Evolutionary conservation across 371 early-diverging fungal genomes (phyloP).

Genomic region (Chytridium lagenaria): DNA sequence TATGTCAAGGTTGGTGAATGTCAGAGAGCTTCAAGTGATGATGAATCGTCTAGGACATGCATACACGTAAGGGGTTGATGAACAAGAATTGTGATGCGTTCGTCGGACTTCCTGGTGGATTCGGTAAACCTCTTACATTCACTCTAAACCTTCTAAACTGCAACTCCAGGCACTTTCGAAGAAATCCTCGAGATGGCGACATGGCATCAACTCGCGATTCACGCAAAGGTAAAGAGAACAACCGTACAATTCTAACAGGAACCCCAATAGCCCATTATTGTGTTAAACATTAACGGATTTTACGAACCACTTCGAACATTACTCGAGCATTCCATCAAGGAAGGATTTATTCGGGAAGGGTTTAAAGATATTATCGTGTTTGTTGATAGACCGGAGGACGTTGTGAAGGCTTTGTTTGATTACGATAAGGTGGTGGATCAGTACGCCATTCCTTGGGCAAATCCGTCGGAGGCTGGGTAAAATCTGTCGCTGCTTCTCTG

Average conservation of each 20-base stretch:
- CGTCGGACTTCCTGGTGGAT: slow-evolving; percentile 86
- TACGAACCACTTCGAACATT: slow-evolving; percentile 70
- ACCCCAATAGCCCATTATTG: slow-evolving; percentile 68
- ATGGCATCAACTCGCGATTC: slow-evolving; percentile 51
- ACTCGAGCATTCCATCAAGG: slow-evolving; percentile 65
- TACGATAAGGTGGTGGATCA: slow-evolving; percentile 44
- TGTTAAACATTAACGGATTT: slow-evolving; percentile 77
- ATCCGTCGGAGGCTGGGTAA: neutral
- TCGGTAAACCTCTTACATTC: slow-evolving; percentile 24
- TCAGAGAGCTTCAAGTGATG: slow-evolving; percentile 1
- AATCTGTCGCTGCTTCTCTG: too few relatives aligned
- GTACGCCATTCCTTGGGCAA: neutral
- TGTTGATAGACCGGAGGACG: slow-evolving; percentile 65
- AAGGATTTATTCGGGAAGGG: slow-evolving; percentile 62
- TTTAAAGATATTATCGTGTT: slow-evolving; percentile 52
- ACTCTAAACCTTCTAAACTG: neutral
- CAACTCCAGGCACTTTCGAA: slow-evolving; percentile 1
- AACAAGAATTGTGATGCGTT: slow-evolving; percentile 73
- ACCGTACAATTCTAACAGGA: too few relatives aligned
- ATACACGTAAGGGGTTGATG: slow-evolving; percentile 80
- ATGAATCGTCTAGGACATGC: slow-evolving; percentile 70
- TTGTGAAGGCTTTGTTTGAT: slow-evolving; percentile 60
- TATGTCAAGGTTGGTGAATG: slow-evolving; percentile 54
- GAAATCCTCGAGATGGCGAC: slow-evolving; percentile 48
- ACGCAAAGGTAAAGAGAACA: too few relatives aligned